Evolutionary conservation across 1,284 basidiomycete genomes (phyloP).

Genomic region (Grifola frondosa): DNA sequence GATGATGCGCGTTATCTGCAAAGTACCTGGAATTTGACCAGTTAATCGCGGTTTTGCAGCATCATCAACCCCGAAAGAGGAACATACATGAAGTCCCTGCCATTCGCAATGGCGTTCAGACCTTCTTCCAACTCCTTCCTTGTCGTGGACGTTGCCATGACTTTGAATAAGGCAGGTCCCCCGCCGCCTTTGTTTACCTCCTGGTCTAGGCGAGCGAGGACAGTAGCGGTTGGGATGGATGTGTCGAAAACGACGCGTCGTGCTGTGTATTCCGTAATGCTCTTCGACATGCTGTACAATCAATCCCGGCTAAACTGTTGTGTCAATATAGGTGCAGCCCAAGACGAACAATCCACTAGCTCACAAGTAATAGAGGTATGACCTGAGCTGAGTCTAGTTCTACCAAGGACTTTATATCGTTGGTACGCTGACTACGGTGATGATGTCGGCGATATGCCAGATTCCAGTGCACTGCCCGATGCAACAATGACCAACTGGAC

Average conservation of each 20-base stretch:
- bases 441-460: no score
- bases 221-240: constrained; percentile 38
- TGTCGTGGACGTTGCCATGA: constrained; percentile 30
- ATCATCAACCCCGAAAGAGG: not conserved
- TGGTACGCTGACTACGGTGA: no score
- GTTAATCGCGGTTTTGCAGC: not conserved
- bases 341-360: no score
- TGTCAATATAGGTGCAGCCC: no score
- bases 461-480: no score
- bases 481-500: no score
- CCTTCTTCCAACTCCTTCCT: constrained; percentile 40
- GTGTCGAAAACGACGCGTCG: constrained; percentile 48
- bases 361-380: no score
- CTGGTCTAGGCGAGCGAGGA: constrained; percentile 43
- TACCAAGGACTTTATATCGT: no score
- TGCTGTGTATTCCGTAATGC: constrained; percentile 27
- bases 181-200: constrained; percentile 42
- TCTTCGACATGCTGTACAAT: constrained; percentile 20
- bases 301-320: no score
- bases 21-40: constrained; percentile 40
- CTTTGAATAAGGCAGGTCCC: constrained; percentile 26
- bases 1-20: constrained; percentile 38
- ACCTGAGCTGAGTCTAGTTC: no score
- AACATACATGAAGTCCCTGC: constrained; percentile 47
- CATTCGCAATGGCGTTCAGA: constrained; percentile 30